A percentile compares a stretch with the other conserved stretches of the same genome.
Conservation (phyloP, 495 filamentous ascomycete species). For the Talaromyces stipitatus region DNA sequence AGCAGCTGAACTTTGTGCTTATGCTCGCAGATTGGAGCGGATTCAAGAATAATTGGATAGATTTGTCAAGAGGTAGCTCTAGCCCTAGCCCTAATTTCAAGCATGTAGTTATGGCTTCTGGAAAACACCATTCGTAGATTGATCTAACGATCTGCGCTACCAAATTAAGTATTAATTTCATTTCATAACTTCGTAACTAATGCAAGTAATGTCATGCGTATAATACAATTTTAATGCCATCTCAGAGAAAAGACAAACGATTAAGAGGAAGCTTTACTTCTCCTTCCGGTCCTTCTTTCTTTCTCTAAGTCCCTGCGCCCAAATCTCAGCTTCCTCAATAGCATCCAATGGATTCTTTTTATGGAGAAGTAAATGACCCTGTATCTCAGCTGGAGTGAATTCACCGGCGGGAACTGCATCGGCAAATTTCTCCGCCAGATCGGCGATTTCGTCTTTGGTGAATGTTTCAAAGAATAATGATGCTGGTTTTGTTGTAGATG, state of each 20-base stretch:
- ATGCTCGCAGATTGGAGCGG: too few species aligned
- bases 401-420: slow-evolving; percentile 35
- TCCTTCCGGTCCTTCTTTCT: slow-evolving; percentile 1
- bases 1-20: too few species aligned
- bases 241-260: neutral
- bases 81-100: too few species aligned
- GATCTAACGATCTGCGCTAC: too few species aligned
- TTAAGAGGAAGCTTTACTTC: too few species aligned
- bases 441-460: neutral
- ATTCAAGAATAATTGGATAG: too few species aligned
- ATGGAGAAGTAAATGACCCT: slow-evolving; percentile 52
- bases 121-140: too few species aligned
- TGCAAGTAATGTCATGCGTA: neutral
- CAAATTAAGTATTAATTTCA: too few species aligned
- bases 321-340: slow-evolving; percentile 44
- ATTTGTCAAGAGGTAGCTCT: too few species aligned
- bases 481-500: neutral
- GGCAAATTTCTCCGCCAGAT: slow-evolving; percentile 42
- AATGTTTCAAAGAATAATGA: neutral
- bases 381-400: slow-evolving; percentile 62
- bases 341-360: slow-evolving; percentile 50
- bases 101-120: too few species aligned
- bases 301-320: slow-evolving; percentile 32
- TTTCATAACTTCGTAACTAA: neutral
- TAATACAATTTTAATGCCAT: neutral